Percentiles rank a stretch among this genome's conserved stretches.
phyloP scores from a whole-genome alignment of 345 rosid species.

The Brassica rapa region DNA sequence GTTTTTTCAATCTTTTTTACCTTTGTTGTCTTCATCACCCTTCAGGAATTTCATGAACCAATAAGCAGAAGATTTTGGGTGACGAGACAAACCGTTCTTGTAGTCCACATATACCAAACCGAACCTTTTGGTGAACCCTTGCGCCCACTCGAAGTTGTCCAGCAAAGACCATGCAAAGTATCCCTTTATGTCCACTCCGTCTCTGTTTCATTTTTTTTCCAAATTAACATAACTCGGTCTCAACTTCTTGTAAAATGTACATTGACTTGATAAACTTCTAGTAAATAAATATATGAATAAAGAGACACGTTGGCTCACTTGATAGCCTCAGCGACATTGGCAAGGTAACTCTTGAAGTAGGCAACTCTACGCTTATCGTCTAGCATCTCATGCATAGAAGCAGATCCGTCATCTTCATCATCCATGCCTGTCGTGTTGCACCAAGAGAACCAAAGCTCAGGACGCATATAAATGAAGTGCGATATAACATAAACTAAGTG shows the following conservation, averaged over 20 bases:
- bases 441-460: conserved; percentile 3
- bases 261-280: not conserved
- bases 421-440: conserved; percentile 74
- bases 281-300: not conserved
- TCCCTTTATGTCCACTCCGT: conserved; percentile 85
- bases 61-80: conserved; percentile 86
- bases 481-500: not conserved
- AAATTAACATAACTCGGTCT: not conserved
- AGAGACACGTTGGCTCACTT: conserved; percentile 45
- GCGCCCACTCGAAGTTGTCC: conserved; percentile 94
- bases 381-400: conserved; percentile 71
- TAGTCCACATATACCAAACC: conserved; percentile 83
- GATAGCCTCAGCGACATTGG: conserved; percentile 70
- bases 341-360: conserved; percentile 72
- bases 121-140: conserved; percentile 86
- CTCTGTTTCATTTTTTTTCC: conserved; percentile 46
- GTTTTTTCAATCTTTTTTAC: conserved; percentile 43
- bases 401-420: conserved; percentile 65
- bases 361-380: conserved; percentile 78
- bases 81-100: conserved; percentile 78
- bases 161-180: conserved; percentile 94
- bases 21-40: conserved; percentile 50
- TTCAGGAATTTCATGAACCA: conserved; percentile 82
- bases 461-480: not conserved
- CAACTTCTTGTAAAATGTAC: not conserved